A percentile compares a stretch with the other conserved stretches of the same genome.
phyloP scores from a whole-genome alignment of 768 basidiomycete genomes.

The Leccinum longicurvipes region DNA sequence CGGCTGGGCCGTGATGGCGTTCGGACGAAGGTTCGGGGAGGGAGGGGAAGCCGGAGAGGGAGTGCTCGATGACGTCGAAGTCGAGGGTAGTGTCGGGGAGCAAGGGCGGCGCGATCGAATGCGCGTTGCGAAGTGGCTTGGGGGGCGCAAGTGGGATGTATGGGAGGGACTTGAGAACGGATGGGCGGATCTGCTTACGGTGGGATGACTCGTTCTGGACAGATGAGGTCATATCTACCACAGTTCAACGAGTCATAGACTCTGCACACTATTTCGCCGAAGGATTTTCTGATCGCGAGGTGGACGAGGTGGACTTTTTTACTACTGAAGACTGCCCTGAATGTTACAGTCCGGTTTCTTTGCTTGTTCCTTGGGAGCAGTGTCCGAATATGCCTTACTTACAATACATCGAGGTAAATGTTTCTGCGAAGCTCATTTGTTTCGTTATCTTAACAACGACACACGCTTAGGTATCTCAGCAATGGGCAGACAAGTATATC shows the following conservation, averaged over 20 bases:
- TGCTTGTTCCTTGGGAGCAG: no score
- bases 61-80: constrained; percentile 61
- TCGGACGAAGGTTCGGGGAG: constrained; percentile 33
- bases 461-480: no score
- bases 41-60: constrained; percentile 61
- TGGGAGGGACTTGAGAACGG: constrained; percentile 56
- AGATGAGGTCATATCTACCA: constrained; percentile 11
- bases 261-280: no score
- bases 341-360: constrained; percentile 33
- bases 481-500: no score
- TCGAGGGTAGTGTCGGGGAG: constrained; percentile 6
- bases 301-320: no score
- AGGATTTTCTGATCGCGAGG: no score
- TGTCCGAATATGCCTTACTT: no score
- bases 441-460: no score
- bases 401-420: no score
- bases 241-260: no score
- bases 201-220: constrained; percentile 7
- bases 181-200: constrained; percentile 31
- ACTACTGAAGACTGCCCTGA: no score
- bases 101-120: constrained; percentile 29
- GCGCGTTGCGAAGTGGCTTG: constrained; percentile 60
- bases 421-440: no score
- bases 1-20: constrained; percentile 84
- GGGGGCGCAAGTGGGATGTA: constrained; percentile 54